These are phyloP conservation scores for Nemophila menziesii DNA, from an alignment of 257 asterid genomes.

Conservation along the genomic window DNA sequence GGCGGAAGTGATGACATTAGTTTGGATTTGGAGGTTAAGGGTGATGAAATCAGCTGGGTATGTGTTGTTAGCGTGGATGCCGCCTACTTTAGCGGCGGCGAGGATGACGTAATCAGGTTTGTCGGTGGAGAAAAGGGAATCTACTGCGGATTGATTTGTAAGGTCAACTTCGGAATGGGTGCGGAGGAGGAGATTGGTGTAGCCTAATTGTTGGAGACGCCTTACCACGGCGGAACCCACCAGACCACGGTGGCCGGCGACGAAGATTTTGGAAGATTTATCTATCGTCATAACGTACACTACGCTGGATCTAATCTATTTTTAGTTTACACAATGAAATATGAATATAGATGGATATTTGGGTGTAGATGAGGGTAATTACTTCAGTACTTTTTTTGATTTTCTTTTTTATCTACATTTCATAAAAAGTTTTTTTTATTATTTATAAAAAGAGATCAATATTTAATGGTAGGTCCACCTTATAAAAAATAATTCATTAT, in stretches of 20 bases:
- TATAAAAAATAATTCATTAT: too few relatives aligned
- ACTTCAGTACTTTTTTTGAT: too few relatives aligned
- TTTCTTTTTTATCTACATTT: too few relatives aligned
- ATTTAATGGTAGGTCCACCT: too few relatives aligned
- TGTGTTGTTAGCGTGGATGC: constrained; percentile 81
- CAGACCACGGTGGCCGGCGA: constrained; percentile 92
- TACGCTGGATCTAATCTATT: too few relatives aligned
- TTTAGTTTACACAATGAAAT: too few relatives aligned
- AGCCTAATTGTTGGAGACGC: constrained; percentile 41
- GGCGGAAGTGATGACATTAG: constrained; percentile 73
- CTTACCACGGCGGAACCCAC: constrained; percentile 86
- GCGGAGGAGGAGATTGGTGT: constrained; percentile 68
- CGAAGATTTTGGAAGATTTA: constrained; percentile 56
- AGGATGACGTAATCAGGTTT: constrained; percentile 65
- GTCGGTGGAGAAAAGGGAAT: constrained; percentile 57
- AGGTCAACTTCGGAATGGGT: constrained; percentile 83
- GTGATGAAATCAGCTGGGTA: constrained; percentile 94
- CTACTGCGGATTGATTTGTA: constrained; percentile 69
- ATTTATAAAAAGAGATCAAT: too few relatives aligned
- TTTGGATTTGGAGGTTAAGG: constrained; percentile 84
- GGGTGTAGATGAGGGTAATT: background rate
- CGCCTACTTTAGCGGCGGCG: constrained; percentile 95
- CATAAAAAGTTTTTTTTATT: too few relatives aligned
- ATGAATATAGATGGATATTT: too few relatives aligned
- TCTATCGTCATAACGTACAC: constrained; percentile 33